These are phyloP conservation scores for Colletotrichum sp. DNA, from an alignment of 2,329 filamentous ascomycete species.

Conservation along the genomic window DNA sequence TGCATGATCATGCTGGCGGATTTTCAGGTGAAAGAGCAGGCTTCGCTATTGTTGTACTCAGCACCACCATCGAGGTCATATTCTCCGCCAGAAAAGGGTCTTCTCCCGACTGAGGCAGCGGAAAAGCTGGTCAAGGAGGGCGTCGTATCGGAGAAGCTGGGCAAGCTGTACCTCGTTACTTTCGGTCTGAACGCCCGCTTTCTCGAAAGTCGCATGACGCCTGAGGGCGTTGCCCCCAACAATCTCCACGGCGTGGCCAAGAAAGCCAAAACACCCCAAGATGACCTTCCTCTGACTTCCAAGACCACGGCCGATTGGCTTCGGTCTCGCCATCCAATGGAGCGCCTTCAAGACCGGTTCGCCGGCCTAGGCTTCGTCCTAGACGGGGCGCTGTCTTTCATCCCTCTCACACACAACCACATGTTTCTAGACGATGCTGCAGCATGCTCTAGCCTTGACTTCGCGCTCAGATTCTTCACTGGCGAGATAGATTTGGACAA, in stretches of 20 bases:
- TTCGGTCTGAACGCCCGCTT: slow-evolving; percentile 34
- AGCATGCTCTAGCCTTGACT: slow-evolving; percentile 53
- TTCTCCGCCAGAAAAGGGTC: slow-evolving; percentile 28
- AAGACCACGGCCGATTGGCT: slow-evolving; percentile 49
- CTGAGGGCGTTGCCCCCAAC: slow-evolving; percentile 46
- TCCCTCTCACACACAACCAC: slow-evolving; percentile 46
- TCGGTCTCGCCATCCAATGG: slow-evolving; percentile 26
- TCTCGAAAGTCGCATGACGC: slow-evolving; percentile 40
- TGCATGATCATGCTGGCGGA: slow-evolving; percentile 50
- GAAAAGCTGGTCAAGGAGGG: slow-evolving; percentile 27
- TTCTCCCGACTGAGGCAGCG: slow-evolving; percentile 16
- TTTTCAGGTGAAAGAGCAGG: slow-evolving; percentile 47
- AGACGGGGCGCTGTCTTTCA: slow-evolving; percentile 48
- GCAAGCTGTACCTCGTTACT: slow-evolving; percentile 23
- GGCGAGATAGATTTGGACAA: slow-evolving; percentile 39
- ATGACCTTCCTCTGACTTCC: slow-evolving; percentile 29
- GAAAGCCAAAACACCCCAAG: slow-evolving; percentile 38
- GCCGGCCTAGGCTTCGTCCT: slow-evolving; percentile 46
- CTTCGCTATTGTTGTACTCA: slow-evolving; percentile 40
- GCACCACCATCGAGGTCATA: slow-evolving; percentile 37
- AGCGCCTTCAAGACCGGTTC: slow-evolving; percentile 33
- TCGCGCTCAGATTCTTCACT: slow-evolving; percentile 49
- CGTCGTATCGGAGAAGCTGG: slow-evolving; percentile 25
- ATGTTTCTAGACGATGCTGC: slow-evolving; percentile 46
- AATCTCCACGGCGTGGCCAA: slow-evolving; percentile 47